Conservation (phyloP, 2,329 filamentous ascomycete species). For the Berkeleyomyces basicola region DNA sequence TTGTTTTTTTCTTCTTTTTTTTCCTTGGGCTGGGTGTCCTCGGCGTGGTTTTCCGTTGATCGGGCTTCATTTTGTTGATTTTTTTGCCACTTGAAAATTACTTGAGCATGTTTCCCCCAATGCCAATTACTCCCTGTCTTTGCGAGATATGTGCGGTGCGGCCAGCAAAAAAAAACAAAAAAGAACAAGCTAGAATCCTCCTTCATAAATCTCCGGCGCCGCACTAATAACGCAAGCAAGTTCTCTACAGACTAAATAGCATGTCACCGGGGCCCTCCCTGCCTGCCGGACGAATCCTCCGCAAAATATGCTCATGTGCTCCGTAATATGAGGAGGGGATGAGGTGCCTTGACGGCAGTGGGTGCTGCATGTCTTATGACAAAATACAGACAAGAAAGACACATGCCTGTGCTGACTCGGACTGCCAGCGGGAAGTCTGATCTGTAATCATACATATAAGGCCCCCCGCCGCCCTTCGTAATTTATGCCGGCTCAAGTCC, state of each 20-base stretch:
- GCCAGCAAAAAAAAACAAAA: not conserved
- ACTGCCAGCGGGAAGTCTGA: not conserved
- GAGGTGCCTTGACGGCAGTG: not conserved
- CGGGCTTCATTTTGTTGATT: not conserved
- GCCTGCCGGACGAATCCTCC: conserved; percentile 1
- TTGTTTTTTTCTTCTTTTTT: not conserved
- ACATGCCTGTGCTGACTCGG: no score
- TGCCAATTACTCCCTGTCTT: not conserved
- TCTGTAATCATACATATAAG: not conserved
- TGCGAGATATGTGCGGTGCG: not conserved
- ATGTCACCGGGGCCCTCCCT: conserved; percentile 3
- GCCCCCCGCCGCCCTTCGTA: not conserved
- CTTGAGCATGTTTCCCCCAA: not conserved
- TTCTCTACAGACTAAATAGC: not conserved
- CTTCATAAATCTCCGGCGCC: not conserved
- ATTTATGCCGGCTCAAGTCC: not conserved
- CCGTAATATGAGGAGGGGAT: not conserved
- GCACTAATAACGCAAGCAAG: not conserved
- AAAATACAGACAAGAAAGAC: no score
- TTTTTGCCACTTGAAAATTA: not conserved
- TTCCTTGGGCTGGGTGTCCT: no score
- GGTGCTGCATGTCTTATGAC: not conserved
- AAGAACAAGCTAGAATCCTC: not conserved
- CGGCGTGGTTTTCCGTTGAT: no score
- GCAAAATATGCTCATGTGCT: conserved; percentile 5